phyloP scores from a whole-genome alignment of 371 early-diverging fungal species.

The Entomophthora muscae region DNA sequence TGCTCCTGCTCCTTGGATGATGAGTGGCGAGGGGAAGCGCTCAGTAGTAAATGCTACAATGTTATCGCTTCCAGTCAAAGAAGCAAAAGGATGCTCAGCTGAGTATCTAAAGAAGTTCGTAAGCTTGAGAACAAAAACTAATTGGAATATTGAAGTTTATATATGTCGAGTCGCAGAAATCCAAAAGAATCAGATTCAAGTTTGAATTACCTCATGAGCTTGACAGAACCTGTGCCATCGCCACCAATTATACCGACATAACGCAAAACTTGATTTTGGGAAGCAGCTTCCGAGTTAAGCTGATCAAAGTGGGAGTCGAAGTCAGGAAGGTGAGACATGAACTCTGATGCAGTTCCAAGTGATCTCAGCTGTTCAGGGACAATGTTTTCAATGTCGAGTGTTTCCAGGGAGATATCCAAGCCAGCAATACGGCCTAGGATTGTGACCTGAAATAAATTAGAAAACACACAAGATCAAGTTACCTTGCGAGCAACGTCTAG shows the following conservation, averaged over 20 bases:
- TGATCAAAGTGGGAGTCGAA: conserved; percentile 66
- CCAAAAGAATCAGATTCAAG: too few species aligned
- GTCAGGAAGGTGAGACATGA: conserved; percentile 63
- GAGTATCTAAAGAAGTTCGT: conserved; percentile 59
- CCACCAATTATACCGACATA: conserved; percentile 83
- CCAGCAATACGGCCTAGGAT: conserved; percentile 85
- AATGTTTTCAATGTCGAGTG: conserved; percentile 79
- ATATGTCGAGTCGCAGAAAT: not conserved
- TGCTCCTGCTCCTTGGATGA: conserved; percentile 93
- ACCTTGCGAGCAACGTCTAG: conserved; percentile 97
- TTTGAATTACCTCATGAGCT: conserved; percentile 45
- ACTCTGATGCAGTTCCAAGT: conserved; percentile 50
- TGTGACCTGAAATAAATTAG: conserved; percentile 25
- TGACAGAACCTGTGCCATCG: conserved; percentile 49
- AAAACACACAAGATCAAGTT: conserved; percentile 5
- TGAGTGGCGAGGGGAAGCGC: conserved; percentile 81
- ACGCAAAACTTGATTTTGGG: conserved; percentile 58
- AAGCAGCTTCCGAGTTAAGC: conserved; percentile 54
- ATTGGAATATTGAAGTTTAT: not conserved
- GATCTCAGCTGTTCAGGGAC: conserved; percentile 69
- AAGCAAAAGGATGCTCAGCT: conserved; percentile 79
- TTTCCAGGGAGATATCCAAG: conserved; percentile 45
- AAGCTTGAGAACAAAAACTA: too few species aligned
- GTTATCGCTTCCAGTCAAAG: conserved; percentile 91
- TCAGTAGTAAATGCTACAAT: conserved; percentile 87